These are phyloP conservation scores for Microdochium bolleyi DNA, from an alignment of 2,329 filamentous ascomycete genomes.

Conservation along the genomic window DNA sequence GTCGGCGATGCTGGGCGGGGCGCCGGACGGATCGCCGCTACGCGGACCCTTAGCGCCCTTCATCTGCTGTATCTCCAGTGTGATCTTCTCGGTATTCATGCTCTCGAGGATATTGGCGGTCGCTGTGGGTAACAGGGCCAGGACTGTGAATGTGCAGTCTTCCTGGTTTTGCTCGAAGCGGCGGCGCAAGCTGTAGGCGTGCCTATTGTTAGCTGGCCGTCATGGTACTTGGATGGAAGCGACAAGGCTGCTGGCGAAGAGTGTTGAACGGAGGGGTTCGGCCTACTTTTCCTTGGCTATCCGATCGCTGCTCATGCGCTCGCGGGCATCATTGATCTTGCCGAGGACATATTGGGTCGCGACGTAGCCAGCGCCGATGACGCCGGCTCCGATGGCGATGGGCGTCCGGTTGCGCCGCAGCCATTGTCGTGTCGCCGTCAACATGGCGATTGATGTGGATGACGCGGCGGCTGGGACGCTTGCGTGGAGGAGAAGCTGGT, in stretches of 20 bases:
- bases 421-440: conserved; percentile 77
- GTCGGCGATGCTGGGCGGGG: conserved; percentile 49
- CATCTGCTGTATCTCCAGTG: conserved; percentile 89
- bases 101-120: conserved; percentile 82
- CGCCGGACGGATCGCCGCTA: conserved; percentile 39
- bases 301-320: conserved; percentile 93
- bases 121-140: conserved; percentile 88
- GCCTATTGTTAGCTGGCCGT: background rate
- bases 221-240: too few relatives aligned
- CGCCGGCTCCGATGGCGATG: conserved; percentile 78
- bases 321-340: conserved; percentile 87
- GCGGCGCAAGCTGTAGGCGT: conserved; percentile 63
- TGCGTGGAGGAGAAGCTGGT: background rate
- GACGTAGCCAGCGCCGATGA: conserved; percentile 84
- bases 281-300: conserved; percentile 93
- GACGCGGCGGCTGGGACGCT: background rate
- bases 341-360: conserved; percentile 86
- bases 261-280: too few relatives aligned
- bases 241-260: too few relatives aligned
- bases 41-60: conserved; percentile 64
- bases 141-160: conserved; percentile 94
- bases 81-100: conserved; percentile 86
- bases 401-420: conserved; percentile 85
- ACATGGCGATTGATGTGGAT: conserved; percentile 31
- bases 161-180: conserved; percentile 99